A percentile compares a stretch with the other conserved stretches of the same genome.
phyloP scores from a whole-genome alignment of 108 stramenopile genomes.

The Bacterosira constricta region DNA sequence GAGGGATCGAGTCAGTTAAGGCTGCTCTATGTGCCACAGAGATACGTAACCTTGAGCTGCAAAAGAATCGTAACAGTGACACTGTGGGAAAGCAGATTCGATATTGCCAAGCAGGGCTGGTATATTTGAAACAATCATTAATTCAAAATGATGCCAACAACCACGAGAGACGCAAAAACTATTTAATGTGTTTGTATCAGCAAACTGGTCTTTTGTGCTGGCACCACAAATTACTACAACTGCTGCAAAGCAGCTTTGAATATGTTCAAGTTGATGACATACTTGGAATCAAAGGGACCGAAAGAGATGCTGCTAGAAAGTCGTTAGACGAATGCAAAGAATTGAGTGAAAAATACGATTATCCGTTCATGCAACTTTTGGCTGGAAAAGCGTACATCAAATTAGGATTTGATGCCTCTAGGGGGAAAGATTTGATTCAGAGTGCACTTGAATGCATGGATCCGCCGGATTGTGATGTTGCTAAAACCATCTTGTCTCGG shows the following conservation, averaged over 20 bases:
- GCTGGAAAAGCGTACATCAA: constrained; percentile 12
- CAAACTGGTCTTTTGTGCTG: constrained; percentile 26
- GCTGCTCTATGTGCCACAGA: constrained; percentile 28
- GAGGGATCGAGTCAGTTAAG: constrained; percentile 26
- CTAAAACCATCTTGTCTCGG: constrained; percentile 10
- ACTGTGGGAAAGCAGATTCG: constrained; percentile 15
- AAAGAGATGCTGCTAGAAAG: neutral
- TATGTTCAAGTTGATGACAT: constrained; percentile 11
- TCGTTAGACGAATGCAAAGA: constrained; percentile 14
- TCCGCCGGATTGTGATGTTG: constrained; percentile 5
- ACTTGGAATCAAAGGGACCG: constrained; percentile 12
- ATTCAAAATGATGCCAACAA: constrained; percentile 31
- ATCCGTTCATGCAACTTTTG: constrained; percentile 14
- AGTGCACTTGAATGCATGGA: neutral
- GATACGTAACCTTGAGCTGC: constrained; percentile 18
- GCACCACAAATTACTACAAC: constrained; percentile 4
- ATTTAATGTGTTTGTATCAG: constrained; percentile 28
- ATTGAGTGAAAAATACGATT: constrained; percentile 11
- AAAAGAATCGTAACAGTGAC: neutral
- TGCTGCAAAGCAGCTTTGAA: neutral
- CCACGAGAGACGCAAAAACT: constrained; percentile 31
- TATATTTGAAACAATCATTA: constrained; percentile 28
- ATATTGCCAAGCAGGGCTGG: constrained; percentile 27
- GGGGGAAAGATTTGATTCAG: constrained; percentile 12
- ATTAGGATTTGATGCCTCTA: neutral